Percentiles rank a stretch among this genome's conserved stretches.
Conservation (phyloP, 1,139 yeast species). For the Diutina pseudorugosa region DNA sequence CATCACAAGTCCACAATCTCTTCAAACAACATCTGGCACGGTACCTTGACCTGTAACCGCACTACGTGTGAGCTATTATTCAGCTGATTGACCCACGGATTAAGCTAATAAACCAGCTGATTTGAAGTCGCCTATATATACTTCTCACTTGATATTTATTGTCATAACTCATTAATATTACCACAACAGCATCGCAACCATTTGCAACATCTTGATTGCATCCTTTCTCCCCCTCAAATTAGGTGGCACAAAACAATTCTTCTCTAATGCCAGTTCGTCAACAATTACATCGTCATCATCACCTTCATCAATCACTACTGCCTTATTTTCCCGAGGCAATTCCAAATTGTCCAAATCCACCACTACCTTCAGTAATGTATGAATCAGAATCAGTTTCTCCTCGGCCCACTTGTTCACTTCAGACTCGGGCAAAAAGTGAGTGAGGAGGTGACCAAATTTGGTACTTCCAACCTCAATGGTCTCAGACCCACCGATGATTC, state of each 20-base stretch:
- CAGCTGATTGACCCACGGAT: too few relatives aligned
- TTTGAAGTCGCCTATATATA: too few relatives aligned
- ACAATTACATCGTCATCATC: neutral
- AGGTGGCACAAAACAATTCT: constrained; percentile 4
- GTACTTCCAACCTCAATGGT: constrained; percentile 5
- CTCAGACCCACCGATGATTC: constrained; percentile 8
- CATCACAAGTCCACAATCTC: too few relatives aligned
- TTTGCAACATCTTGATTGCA: neutral
- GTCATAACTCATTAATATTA: neutral
- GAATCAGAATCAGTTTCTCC: neutral
- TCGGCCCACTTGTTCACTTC: constrained; percentile 3
- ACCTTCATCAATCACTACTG: neutral
- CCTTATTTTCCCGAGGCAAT: neutral
- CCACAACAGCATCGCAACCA: constrained; percentile 2
- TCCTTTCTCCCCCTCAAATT: neutral
- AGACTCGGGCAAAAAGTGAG: constrained; percentile 5
- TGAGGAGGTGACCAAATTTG: constrained; percentile 7
- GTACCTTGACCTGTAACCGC: too few relatives aligned
- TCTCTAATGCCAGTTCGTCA: neutral
- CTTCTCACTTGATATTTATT: neutral
- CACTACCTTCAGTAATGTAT: neutral
- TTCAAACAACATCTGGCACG: too few relatives aligned
- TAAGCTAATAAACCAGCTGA: too few relatives aligned
- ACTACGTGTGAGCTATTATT: too few relatives aligned
- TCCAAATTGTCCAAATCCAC: neutral